Conservation (phyloP, 2,329 filamentous ascomycete species). For the Neobulgaria alba region DNA sequence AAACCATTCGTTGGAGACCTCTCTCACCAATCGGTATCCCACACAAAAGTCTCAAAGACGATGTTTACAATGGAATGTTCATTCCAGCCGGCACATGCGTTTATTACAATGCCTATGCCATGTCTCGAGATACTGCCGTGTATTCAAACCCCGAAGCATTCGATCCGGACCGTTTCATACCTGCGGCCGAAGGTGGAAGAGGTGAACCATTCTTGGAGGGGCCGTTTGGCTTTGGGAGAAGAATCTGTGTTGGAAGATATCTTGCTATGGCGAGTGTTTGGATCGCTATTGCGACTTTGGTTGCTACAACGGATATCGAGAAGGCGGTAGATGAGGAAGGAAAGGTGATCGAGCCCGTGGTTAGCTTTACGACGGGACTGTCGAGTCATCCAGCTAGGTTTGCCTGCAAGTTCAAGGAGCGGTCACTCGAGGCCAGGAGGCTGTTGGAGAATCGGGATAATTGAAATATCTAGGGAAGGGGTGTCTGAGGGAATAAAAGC, state of each 20-base stretch:
- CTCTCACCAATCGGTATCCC: constrained; percentile 40
- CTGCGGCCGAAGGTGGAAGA: constrained; percentile 32
- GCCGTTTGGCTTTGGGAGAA: constrained; percentile 43
- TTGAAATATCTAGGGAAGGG: too few species aligned
- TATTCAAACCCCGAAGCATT: constrained; percentile 36
- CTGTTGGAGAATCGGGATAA: too few species aligned
- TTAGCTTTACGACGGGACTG: constrained; percentile 19
- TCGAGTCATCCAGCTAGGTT: too few species aligned
- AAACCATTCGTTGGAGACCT: constrained; percentile 38
- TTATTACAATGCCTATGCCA: constrained; percentile 31
- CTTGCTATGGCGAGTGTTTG: constrained; percentile 39
- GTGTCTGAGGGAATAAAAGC: too few species aligned
- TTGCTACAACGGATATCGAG: constrained; percentile 31
- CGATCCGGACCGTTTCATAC: constrained; percentile 36
- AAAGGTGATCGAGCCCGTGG: constrained; percentile 24
- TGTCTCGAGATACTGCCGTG: constrained; percentile 25
- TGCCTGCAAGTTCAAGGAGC: too few species aligned
- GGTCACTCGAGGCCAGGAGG: too few species aligned
- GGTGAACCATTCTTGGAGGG: constrained; percentile 39
- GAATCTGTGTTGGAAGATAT: constrained; percentile 38
- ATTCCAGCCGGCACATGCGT: constrained; percentile 41
- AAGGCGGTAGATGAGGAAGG: constrained; percentile 30
- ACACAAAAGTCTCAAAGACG: constrained; percentile 45
- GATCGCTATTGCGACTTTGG: constrained; percentile 32
- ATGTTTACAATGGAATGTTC: constrained; percentile 45